Conservation (phyloP, 2,329 filamentous ascomycete genomes). For the Xylaria sp. region DNA sequence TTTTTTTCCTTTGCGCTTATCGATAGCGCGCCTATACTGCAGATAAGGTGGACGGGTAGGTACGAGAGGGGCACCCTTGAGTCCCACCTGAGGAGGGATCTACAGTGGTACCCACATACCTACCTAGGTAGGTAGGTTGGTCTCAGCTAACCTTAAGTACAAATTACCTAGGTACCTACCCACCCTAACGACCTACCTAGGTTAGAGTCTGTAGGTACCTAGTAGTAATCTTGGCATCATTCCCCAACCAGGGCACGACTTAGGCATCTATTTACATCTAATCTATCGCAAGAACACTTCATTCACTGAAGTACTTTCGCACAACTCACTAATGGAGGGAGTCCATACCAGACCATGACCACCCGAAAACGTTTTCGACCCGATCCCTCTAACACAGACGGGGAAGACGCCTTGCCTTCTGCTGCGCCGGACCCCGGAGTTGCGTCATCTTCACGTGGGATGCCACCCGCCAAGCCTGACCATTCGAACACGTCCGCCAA, state of each 20-base stretch:
- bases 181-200: neutral
- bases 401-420: constrained; percentile 38
- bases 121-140: neutral
- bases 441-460: constrained; percentile 43
- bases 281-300: constrained; percentile 4
- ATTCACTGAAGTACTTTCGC: constrained; percentile 6
- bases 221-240: constrained; percentile 17
- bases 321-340: constrained; percentile 25
- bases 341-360: constrained; percentile 49
- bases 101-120: neutral
- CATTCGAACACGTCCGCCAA: constrained; percentile 37
- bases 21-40: constrained; percentile 30
- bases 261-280: constrained; percentile 7
- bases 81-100: neutral
- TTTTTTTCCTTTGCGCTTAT: constrained; percentile 41
- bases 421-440: constrained; percentile 39
- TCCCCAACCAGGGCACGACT: neutral
- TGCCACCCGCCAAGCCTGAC: constrained; percentile 41
- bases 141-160: neutral
- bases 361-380: constrained; percentile 56
- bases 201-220: neutral
- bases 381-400: constrained; percentile 48
- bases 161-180: neutral
- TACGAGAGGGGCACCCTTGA: constrained; percentile 22
- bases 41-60: neutral